These are phyloP conservation scores for Paragyromitra xinjiangensis DNA, from an alignment of 495 filamentous ascomycete species.

Conservation along the genomic window DNA sequence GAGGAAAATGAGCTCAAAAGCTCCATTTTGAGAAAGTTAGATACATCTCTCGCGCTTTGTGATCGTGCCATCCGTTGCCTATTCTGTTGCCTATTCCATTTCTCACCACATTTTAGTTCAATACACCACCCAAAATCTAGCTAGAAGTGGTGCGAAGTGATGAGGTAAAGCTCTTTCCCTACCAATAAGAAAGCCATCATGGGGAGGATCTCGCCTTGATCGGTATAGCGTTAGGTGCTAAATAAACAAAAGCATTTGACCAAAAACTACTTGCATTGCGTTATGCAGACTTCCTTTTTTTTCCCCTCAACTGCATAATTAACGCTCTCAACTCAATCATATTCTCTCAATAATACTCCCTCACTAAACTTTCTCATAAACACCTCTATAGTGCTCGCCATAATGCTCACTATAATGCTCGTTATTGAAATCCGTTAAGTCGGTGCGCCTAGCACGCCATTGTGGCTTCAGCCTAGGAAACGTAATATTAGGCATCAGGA, in stretches of 20 bases:
- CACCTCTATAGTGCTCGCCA: too few species aligned
- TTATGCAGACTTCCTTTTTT: constrained; percentile 8
- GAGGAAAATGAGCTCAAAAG: not conserved
- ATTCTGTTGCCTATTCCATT: not conserved
- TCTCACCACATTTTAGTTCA: not conserved
- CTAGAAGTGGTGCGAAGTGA: not conserved
- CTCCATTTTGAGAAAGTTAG: constrained; percentile 8
- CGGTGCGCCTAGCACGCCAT: not conserved
- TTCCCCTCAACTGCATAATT: not conserved
- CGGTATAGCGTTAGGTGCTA: not conserved
- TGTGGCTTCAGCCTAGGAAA: not conserved
- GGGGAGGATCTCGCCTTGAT: not conserved
- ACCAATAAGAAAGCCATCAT: not conserved
- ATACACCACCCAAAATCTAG: not conserved
- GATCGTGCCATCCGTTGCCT: not conserved
- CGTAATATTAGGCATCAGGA: too few species aligned
- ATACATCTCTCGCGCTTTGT: not conserved
- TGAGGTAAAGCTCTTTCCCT: not conserved
- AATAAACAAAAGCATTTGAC: not conserved
- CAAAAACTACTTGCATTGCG: not conserved
- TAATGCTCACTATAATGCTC: too few species aligned
- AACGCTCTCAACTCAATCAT: not conserved
- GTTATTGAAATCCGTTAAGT: too few species aligned
- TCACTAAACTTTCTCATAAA: too few species aligned
- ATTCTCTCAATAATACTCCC: constrained; percentile 1